Evolutionary conservation across 257 asterid species (phyloP).

Genomic region (Solanum etuberosum): DNA sequence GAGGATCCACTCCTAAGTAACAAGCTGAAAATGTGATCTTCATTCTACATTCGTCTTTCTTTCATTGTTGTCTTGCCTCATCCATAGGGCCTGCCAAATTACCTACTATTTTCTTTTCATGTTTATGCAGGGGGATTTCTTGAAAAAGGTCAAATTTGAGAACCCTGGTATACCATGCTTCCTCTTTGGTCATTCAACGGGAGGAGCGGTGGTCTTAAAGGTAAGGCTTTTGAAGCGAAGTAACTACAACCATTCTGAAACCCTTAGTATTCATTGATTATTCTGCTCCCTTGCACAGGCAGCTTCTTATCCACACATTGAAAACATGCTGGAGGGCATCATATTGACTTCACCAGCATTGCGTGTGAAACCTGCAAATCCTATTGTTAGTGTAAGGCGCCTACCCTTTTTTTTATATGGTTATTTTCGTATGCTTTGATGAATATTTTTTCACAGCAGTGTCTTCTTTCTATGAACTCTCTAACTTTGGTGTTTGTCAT

Average conservation of each 20-base stretch:
- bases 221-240: conserved; percentile 19
- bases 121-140: conserved; percentile 49
- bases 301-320: conserved; percentile 60
- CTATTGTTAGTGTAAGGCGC: conserved; percentile 79
- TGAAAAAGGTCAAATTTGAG: conserved; percentile 63
- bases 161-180: conserved; percentile 83
- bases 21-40: background rate
- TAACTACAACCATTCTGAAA: background rate
- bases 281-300: conserved; percentile 40
- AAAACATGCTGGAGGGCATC: conserved; percentile 83
- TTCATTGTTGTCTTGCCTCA: background rate
- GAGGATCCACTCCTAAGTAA: background rate
- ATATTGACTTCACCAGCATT: conserved; percentile 95
- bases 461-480: background rate
- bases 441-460: background rate
- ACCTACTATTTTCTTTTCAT: background rate
- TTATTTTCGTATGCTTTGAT: background rate
- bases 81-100: background rate
- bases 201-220: conserved; percentile 96
- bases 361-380: conserved; percentile 97
- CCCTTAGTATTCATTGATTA: background rate
- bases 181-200: conserved; percentile 96
- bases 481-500: background rate
- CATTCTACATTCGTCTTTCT: background rate
- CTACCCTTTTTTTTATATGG: background rate